Conservation (phyloP, 768 basidiomycete genomes). For the Mycena haematopus region DNA sequence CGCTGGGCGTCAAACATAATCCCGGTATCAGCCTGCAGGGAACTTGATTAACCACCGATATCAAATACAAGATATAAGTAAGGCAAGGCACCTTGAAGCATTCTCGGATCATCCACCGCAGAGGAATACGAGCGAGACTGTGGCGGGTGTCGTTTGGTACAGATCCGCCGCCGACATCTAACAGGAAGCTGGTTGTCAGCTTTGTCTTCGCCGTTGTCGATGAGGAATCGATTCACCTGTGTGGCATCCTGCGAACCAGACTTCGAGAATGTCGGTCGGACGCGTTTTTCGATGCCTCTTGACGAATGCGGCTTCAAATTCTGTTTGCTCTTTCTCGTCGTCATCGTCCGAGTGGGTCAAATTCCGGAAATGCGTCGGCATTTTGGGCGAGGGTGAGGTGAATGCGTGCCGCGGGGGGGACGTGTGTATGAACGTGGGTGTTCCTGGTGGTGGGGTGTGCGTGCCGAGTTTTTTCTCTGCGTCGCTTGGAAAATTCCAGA, state of each 20-base stretch:
- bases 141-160: conserved; percentile 53
- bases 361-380: conserved; percentile 1
- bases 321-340: conserved; percentile 14
- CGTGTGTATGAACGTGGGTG: not conserved
- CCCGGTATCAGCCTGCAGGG: conserved; percentile 51
- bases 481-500: conserved; percentile 8
- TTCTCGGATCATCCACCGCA: conserved; percentile 78
- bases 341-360: conserved; percentile 3
- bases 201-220: not conserved
- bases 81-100: conserved; percentile 50
- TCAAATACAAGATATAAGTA: not conserved
- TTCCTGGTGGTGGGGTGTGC: conserved; percentile 12
- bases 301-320: conserved; percentile 16
- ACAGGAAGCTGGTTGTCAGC: conserved; percentile 2
- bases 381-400: not conserved
- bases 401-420: not conserved
- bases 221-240: conserved; percentile 40
- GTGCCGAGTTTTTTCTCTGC: conserved; percentile 18
- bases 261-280: conserved; percentile 58
- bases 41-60: not conserved
- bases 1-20: conserved; percentile 62
- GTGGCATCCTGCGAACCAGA: conserved; percentile 70
- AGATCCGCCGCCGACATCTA: conserved; percentile 67
- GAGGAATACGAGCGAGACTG: conserved; percentile 58
- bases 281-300: conserved; percentile 28